Conservation (phyloP, 1,284 basidiomycete species). For the Coriolopsis trogii region DNA sequence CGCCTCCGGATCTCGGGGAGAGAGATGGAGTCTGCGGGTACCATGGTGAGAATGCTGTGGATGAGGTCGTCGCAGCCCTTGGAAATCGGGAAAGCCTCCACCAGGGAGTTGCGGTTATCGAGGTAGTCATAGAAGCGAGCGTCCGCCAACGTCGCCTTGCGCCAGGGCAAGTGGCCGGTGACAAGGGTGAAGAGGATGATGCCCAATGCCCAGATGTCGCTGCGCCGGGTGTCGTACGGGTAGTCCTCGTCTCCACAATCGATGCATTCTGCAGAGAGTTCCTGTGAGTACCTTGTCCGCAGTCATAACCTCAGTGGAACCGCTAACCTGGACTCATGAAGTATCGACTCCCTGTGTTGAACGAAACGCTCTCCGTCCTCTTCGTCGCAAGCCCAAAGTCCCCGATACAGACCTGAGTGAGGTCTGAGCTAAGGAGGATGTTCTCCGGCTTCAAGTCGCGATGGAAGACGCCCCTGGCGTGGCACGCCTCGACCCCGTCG, state of each 20-base stretch:
- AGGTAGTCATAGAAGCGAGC: constrained; percentile 55
- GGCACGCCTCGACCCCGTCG: constrained; percentile 63
- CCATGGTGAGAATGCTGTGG: constrained; percentile 56
- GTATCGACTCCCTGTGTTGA: constrained; percentile 51
- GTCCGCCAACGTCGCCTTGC: constrained; percentile 71
- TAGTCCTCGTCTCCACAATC: constrained; percentile 13
- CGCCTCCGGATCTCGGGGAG: constrained; percentile 58
- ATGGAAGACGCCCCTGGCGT: constrained; percentile 61
- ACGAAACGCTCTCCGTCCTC: constrained; percentile 47
- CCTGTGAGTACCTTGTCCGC: neutral
- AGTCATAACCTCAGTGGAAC: neutral
- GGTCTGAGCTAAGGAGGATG: constrained; percentile 52
- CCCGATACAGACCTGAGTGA: constrained; percentile 51
- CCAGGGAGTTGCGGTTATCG: constrained; percentile 63
- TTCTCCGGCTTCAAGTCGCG: constrained; percentile 78
- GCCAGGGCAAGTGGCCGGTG: constrained; percentile 89
- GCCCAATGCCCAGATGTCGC: constrained; percentile 88
- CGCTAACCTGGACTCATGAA: constrained; percentile 60
- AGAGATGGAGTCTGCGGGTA: constrained; percentile 53
- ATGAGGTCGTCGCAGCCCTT: constrained; percentile 57
- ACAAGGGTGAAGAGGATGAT: constrained; percentile 66
- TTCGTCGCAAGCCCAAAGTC: constrained; percentile 73
- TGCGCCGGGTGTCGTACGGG: constrained; percentile 70
- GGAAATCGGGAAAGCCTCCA: constrained; percentile 74
- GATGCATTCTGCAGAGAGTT: constrained; percentile 24